Percentiles rank a stretch among this genome's conserved stretches.
Evolutionary conservation across 768 basidiomycete genomes (phyloP).

Genomic region (Gymnopilus junonius): DNA sequence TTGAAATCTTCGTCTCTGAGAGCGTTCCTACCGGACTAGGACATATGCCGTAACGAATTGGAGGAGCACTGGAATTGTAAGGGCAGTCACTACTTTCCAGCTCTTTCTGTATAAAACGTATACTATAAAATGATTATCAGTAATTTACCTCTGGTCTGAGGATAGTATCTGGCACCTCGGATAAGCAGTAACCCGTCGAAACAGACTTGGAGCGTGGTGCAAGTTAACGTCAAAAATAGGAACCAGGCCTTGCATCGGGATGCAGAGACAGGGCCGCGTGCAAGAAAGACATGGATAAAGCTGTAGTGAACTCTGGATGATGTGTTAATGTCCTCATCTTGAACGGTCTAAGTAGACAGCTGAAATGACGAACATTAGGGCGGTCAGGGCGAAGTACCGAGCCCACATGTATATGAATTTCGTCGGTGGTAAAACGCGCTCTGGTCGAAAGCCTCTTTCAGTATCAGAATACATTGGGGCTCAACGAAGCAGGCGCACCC

Average conservation of each 20-base stretch:
- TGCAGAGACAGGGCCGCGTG: constrained; percentile 2
- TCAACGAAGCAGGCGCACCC: not conserved
- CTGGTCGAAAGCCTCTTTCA: not conserved
- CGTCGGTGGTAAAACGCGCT: not conserved
- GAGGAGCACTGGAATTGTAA: not conserved
- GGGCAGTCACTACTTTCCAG: not conserved
- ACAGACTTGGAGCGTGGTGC: not conserved
- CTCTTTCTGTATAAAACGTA: constrained; percentile 12
- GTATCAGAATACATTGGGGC: not conserved
- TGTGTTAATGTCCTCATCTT: too few relatives aligned
- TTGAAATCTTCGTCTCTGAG: constrained; percentile 3
- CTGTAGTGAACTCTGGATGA: constrained; percentile 2
- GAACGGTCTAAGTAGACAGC: too few relatives aligned
- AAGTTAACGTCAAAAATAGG: not conserved
- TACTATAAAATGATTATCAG: not conserved
- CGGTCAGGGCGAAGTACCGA: constrained; percentile 1
- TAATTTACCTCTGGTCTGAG: not conserved
- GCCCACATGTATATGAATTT: constrained; percentile 9
- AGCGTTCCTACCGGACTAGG: not conserved
- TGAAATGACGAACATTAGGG: not conserved
- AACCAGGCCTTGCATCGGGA: constrained; percentile 7
- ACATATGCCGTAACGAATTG: constrained; percentile 4
- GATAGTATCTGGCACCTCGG: constrained; percentile 6
- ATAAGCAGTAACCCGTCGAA: constrained; percentile 8
- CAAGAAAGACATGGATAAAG: constrained; percentile 5